Evolutionary conservation across 140 eudicot genomes (phyloP).

Genomic region (Flaveria floridana): DNA sequence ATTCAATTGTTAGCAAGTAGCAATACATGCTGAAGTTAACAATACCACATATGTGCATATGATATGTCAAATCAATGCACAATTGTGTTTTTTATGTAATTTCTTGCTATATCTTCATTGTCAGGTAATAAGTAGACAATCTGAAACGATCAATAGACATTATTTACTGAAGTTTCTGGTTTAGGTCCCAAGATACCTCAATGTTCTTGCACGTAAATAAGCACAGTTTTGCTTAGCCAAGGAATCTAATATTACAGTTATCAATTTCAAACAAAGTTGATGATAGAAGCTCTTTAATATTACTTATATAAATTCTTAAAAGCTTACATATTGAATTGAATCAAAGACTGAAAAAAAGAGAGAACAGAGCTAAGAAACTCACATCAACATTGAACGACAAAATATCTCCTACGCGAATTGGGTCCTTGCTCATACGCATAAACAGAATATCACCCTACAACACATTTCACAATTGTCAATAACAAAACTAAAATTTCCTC

Average conservation of each 20-base stretch:
- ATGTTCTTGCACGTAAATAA: background rate
- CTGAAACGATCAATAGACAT: background rate
- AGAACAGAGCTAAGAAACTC: background rate
- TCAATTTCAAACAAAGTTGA: background rate
- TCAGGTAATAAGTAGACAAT: background rate
- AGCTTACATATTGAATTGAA: background rate
- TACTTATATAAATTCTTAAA: constrained; percentile 1
- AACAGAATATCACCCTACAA: constrained; percentile 30
- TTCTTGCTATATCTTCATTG: background rate
- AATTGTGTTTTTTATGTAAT: background rate
- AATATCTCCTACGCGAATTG: constrained; percentile 19
- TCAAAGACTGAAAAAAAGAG: background rate
- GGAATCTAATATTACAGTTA: background rate
- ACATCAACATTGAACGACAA: constrained; percentile 24
- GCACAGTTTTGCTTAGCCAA: background rate
- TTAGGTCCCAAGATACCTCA: background rate
- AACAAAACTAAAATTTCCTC: constrained; percentile 6
- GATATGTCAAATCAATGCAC: background rate
- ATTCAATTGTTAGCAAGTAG: background rate
- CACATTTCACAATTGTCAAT: background rate
- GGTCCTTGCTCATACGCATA: constrained; percentile 25
- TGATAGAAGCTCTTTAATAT: background rate
- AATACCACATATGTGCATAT: background rate
- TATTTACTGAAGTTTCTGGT: background rate
- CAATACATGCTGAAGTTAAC: constrained; percentile 3